Base-by-base conservation (phyloP, 768 basidiomycete genomes). In the Tephrocybe rancida region DNA sequence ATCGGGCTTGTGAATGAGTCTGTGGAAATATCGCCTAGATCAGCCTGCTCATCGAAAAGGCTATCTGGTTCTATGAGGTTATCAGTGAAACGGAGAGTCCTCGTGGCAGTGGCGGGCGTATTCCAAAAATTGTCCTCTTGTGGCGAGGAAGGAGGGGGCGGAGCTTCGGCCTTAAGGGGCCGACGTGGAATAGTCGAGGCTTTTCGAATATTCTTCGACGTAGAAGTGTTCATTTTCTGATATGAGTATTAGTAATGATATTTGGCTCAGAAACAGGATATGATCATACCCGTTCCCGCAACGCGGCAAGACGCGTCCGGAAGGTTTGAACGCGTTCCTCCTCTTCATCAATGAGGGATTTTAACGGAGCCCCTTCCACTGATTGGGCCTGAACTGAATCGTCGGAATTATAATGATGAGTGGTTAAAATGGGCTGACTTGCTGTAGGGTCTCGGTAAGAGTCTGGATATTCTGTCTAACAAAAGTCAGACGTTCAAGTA, bases 41-140 rank as follows among this genome's bases (percentile, higher is more conserved):
- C 83, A 2, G 83, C 77, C 18, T 82, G 71, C 58, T 90, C 88
- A 57, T 88, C 80, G 63, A 84, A 64, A 25, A 87, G 74, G 55
- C 83, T 84, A 37, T 85, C 82, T 1, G 78, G 34, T n/a, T 54
- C 80, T 64, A 84, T 66, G 25, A 87, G 73, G 54, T 83, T 84
- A 35, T 85, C 82, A 1, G 79, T 78, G 57, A 90, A 88, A 47
- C 79, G 81, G 13, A 90, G 71, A 0, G 81, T 82, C 34, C 85
- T 84, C 13, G 77, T 79, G 1, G 79, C 64, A 9, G 70, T 68
- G 2, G 77, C 77, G 6, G 86, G 84, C 0, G 86, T 85, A 26
- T 75, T 79, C 85, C 86, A 88, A 62, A 87, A 85, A 37, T 73
- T 75, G 32, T 83, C 79, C 63, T 87, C 86, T 24, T 78, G 70